phyloP scores from a whole-genome alignment of 768 basidiomycete species.

The Crepidotus variabilis region DNA sequence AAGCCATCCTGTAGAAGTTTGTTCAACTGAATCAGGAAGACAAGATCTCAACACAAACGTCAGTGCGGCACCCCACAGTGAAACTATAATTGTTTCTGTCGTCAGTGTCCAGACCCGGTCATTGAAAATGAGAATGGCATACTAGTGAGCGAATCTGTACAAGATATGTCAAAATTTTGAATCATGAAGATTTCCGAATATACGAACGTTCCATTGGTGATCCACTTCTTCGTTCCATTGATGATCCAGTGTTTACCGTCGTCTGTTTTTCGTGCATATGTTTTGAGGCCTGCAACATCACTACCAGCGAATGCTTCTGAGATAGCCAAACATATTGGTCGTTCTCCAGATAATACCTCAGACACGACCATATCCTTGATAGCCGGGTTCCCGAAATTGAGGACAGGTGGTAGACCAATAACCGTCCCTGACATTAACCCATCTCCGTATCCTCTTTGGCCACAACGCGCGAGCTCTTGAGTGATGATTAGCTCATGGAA shows the following conservation, averaged over 20 bases:
- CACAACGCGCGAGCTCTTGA: conserved; percentile 71
- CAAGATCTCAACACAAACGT: conserved; percentile 25
- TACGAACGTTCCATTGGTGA: conserved; percentile 66
- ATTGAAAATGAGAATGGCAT: conserved; percentile 14
- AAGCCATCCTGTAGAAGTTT: conserved; percentile 47
- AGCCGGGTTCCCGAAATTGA: conserved; percentile 73
- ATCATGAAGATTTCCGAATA: conserved; percentile 3
- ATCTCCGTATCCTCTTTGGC: conserved; percentile 77
- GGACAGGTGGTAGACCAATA: conserved; percentile 80
- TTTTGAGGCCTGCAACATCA: conserved; percentile 74
- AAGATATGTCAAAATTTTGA: neutral
- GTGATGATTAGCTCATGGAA: conserved; percentile 70
- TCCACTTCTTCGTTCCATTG: conserved; percentile 83
- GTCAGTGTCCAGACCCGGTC: neutral
- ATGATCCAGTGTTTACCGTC: conserved; percentile 83
- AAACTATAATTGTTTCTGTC: conserved; percentile 35
- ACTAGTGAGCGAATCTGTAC: conserved; percentile 41
- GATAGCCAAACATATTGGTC: conserved; percentile 82
- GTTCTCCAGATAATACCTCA: conserved; percentile 68
- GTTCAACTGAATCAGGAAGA: neutral
- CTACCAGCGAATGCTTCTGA: conserved; percentile 87
- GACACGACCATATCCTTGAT: conserved; percentile 52
- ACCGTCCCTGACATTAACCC: conserved; percentile 74
- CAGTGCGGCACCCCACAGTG: conserved; percentile 63
- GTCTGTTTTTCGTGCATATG: conserved; percentile 69